Evolutionary conservation across 495 filamentous ascomycete genomes (phyloP), one percentile per base, ranked within the genome.

Genomic region (Tuber brumale): DNA sequence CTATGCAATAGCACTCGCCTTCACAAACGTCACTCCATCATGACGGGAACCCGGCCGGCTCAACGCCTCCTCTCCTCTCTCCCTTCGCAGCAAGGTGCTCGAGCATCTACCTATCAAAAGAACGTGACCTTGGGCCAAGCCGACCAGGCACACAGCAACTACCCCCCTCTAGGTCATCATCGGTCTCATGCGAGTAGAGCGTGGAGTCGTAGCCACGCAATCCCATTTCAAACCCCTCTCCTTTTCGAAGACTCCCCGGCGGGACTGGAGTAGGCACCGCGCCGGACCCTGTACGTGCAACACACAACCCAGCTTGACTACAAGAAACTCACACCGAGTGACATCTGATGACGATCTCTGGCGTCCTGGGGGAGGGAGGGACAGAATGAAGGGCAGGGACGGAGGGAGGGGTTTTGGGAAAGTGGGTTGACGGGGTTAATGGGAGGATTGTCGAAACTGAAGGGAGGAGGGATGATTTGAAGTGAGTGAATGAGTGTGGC

Each of bases 381-480:
- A 42, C 42, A 46, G 70, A 27, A 41, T 16, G 16, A 37, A 10
- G 44, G 23, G 8, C 31, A 45, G 3, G 42, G 10, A 41, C 39
- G 19, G 70, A 66, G 44, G 77, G 74, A 61, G 77, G 72, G 23
- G 31, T 79, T 27, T 48, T 77, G 44, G 70, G 78, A 18, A 75
- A 66, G 69, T 79, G 72, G 78, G 73, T 80, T 7, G 78, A 80
- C 19, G 73, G 70, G 3, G 21, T 78, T 27, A 80, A 79, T 79
- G 79, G 39, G 16, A 79, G 42, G 73, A 70, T 79, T 44, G 70
- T 73, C 9, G 70, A 73, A 35, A 48, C 51, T 42, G 61, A n/a
- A 7, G 75, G 75, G 31, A 51, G 61, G 41, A 72, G 71, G 42
- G 76, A n/a, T n/a, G 18, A 16, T 7, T 16, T 12, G 31, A 18